phyloP scores from a whole-genome alignment of 352 stramenopile species.

The Pythium insidiosum region DNA sequence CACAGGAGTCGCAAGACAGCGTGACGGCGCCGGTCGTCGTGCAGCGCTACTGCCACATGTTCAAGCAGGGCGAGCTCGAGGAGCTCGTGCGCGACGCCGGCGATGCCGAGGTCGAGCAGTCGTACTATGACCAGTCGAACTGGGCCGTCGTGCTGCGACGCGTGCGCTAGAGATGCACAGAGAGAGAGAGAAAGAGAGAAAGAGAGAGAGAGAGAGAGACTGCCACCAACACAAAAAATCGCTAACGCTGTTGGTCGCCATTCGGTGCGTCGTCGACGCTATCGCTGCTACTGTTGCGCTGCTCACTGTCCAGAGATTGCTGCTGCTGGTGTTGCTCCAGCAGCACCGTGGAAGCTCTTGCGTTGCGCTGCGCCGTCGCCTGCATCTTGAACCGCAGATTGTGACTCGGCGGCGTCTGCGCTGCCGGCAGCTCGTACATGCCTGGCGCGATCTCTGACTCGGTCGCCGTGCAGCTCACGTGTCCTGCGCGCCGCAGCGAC shows the following conservation, averaged over 20 bases:
- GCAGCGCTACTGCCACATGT: constrained; percentile 87
- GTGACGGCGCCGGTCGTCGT: constrained; percentile 45
- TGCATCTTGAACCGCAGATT: constrained; percentile 30
- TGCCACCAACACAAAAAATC: too few species aligned
- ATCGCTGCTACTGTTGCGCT: background rate
- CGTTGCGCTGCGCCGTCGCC: background rate
- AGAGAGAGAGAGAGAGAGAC: background rate
- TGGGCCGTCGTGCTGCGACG: constrained; percentile 77
- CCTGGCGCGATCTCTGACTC: constrained; percentile 22
- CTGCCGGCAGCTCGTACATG: constrained; percentile 27
- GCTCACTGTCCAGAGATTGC: too few species aligned
- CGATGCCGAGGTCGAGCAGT: constrained; percentile 53
- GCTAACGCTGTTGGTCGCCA: too few species aligned
- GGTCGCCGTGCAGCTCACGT: constrained; percentile 18
- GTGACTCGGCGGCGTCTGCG: constrained; percentile 20
- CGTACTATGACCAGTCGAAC: constrained; percentile 84
- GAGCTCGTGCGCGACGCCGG: constrained; percentile 48
- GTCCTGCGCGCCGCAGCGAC: constrained; percentile 39
- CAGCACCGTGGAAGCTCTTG: background rate
- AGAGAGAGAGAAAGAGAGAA: background rate
- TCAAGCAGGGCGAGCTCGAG: constrained; percentile 78
- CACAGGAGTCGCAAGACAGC: constrained; percentile 5
- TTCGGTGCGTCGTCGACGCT: too few species aligned
- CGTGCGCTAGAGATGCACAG: constrained; percentile 6
- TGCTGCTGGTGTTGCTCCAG: background rate